Base-by-base conservation (phyloP, 1,139 yeast species). In the Hyphopichia khmerensis region DNA sequence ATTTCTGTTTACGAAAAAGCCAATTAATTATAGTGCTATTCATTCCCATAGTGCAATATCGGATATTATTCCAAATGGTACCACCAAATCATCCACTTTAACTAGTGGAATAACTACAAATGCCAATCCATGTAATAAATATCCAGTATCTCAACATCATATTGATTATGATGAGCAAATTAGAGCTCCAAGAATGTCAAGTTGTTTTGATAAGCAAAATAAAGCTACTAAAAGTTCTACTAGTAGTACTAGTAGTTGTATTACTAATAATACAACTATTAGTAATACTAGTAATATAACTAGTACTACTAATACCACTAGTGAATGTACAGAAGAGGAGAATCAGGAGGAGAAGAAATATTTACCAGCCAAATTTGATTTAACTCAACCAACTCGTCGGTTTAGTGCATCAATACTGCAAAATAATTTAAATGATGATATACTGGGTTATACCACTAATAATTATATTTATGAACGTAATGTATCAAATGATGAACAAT, bases 111-210 rank as follows among this genome's bases (percentile, higher is more conserved):
- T 34, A 43, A 39, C 26, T 40, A 41, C 45, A 31, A 50, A 39
- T 31, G 45, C 34, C 9, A 38, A 36, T 21, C 42, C 35, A 14
- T 18, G 9, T 15, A 39, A 37, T 7, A 37, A 31, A 14, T 31
- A 17, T 31, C 18, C 10, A 6, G 18, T 6, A 19, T 27, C n/a
- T n/a, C n/a, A 24, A 37, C 18, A 39, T 24, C 51, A 54, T 37
- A 55, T 69, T 40, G 67, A 72, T 50, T 70, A 71, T 47, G 72
- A 72, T 45, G 74, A 72, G 46, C 75, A 69, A 49, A 72, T 72
- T 36, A 51, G 77, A 46, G 75, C 74, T 23, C 78, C 77, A 4
- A 51, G 77, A 33, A 69, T 72, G 65, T 59, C 59, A 34, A 21
- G 8, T 21, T 6, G 24, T 21, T 21, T 10, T 10, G 33, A 30